A percentile compares a stretch with the other conserved stretches of the same genome.
phyloP scores from a whole-genome alignment of 257 asterid species.

The Solanum pimpinellifolium region DNA sequence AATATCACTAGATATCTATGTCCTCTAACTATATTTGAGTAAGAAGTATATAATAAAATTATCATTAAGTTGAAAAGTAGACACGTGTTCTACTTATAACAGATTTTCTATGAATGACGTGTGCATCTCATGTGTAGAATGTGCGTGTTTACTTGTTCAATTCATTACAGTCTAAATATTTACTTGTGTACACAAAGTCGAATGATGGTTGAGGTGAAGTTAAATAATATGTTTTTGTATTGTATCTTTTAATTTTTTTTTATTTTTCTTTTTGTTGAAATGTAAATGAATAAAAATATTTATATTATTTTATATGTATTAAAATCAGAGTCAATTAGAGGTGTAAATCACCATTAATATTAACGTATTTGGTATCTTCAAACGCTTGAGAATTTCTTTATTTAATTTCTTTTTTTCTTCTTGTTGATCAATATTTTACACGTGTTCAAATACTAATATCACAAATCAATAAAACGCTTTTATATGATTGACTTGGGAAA shows the following conservation, averaged over 20 bases:
- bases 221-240: background rate
- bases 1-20: fast-evolving
- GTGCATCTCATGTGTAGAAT: background rate
- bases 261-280: background rate
- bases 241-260: background rate
- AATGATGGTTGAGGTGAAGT: background rate
- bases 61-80: background rate
- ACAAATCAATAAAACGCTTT: background rate
- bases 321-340: background rate
- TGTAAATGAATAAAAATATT: background rate
- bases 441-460: background rate
- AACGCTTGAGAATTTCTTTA: background rate
- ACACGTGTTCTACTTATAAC: background rate
- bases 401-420: background rate
- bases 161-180: background rate
- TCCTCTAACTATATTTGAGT: background rate
- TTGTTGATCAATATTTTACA: background rate
- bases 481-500: background rate
- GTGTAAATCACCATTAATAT: background rate
- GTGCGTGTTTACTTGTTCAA: background rate
- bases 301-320: background rate
- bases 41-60: background rate
- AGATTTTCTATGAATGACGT: background rate
- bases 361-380: background rate
- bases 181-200: background rate